Conservation (phyloP, 2,329 filamentous ascomycete genomes). For the Fusarium brevicatenulatum region DNA sequence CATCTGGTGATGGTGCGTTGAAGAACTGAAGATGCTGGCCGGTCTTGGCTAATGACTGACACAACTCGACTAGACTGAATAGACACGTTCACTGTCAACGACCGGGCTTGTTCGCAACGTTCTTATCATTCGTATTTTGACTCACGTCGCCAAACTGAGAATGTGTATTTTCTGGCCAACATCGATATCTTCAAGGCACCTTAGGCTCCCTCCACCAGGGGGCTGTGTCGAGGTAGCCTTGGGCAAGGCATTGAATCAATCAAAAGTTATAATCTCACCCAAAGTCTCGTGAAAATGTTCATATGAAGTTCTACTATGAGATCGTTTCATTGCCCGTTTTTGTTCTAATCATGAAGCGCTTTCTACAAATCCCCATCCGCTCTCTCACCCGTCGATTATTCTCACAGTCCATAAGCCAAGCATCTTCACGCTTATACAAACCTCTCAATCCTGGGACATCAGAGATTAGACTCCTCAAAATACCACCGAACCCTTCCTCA, state of each 20-base stretch:
- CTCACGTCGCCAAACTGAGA: background rate
- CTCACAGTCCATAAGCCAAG: background rate
- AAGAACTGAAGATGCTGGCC: background rate
- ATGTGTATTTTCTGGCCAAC: background rate
- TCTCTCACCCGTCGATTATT: background rate
- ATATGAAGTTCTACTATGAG: background rate
- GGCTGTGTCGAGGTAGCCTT: background rate
- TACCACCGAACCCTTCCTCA: background rate
- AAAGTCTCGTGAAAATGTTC: background rate
- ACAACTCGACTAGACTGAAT: background rate
- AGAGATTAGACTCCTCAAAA: constrained; percentile 7
- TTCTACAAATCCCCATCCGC: background rate
- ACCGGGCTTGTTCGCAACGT: background rate
- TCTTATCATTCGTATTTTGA: background rate
- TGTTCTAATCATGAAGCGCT: background rate
- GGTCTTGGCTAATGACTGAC: background rate
- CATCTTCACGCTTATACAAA: constrained; percentile 9
- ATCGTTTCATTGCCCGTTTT: background rate
- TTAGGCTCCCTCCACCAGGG: background rate
- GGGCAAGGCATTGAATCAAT: background rate
- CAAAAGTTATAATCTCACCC: background rate
- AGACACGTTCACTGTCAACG: background rate
- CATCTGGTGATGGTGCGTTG: background rate
- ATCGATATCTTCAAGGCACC: background rate
- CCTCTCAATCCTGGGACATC: background rate